Base-by-base conservation (phyloP, 305 asterid genomes). In the Plantago lanceolata region DNA sequence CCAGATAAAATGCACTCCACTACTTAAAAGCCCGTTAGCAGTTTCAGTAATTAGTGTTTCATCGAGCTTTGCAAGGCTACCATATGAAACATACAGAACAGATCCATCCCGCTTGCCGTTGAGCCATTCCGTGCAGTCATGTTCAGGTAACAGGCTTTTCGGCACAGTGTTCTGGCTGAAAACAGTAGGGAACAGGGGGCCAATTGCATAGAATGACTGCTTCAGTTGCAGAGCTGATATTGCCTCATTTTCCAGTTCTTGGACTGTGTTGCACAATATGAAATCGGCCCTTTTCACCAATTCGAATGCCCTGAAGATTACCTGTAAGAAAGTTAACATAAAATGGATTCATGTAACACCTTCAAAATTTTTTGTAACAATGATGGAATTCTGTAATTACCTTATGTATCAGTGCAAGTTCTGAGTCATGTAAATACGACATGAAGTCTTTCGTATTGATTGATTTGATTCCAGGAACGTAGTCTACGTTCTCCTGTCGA, bases 31-130 rank as follows among this genome's bases (percentile, higher is more conserved):
- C 45, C 89, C 95, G 29, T 64, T 57, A 0, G 84, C 87, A 0
- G 84, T 55, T 54, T 77, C 84, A 16, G 3, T 35, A 40, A 84
- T 67, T 54, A 73, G 80, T 0, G 18, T 64, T 43, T 62, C 63
- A 5, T 73, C 76, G 0, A 59, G 35, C 54, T 50, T 74, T 0
- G 81, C 84, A 0, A 80, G 75, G 68, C 95, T 84, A 17, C 95
- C 95, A 61, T 84, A 84, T 0, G 91, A 86, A 49, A 82, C 76
- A 20, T 82, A 86, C 68, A 86, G 26, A 48, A 82, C 91, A 0
- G 95, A 86, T 11, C 83, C 73, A 5, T 3, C 8, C 2, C 78
- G 68, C 76, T 68, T 78, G 2, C 74, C 48, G 7, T 70, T 74
- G 29, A 86, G 80, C 91, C 95, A 84, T 2, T 69, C 72, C 15